Evolutionary conservation across 2,329 filamentous ascomycete genomes (phyloP).

Genomic region (Xenoacremonium recifei): DNA sequence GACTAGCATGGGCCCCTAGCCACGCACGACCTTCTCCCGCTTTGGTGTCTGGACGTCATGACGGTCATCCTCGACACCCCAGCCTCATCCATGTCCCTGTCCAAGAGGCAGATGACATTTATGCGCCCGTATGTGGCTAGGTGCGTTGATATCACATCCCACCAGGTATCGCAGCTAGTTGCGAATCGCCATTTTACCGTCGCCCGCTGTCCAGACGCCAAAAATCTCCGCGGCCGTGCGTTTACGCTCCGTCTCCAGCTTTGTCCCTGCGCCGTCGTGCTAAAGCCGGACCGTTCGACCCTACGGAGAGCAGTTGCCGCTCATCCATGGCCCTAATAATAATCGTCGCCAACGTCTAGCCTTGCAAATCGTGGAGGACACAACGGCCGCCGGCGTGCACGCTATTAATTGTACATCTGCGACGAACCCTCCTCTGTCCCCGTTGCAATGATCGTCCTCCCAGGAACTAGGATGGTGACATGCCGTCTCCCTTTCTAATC

Average conservation of each 20-base stretch:
- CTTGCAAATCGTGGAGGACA: constrained; percentile 15
- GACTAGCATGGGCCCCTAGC: not conserved
- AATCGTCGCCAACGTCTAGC: not conserved
- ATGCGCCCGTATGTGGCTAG: not conserved
- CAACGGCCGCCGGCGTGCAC: constrained; percentile 13
- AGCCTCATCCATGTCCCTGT: constrained; percentile 9
- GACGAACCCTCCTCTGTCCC: constrained; percentile 1
- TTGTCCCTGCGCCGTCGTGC: not conserved
- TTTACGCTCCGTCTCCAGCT: not conserved
- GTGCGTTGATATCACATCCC: constrained; percentile 7
- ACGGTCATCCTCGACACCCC: not conserved
- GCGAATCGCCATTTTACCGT: not conserved
- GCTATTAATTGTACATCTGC: constrained; percentile 1
- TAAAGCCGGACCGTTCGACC: not conserved
- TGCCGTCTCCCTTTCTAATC: constrained; percentile 16
- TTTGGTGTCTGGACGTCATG: not conserved
- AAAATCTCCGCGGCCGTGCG: constrained; percentile 6
- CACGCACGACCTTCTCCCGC: not conserved
- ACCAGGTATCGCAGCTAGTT: not conserved
- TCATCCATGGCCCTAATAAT: not conserved
- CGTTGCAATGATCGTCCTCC: constrained; percentile 13
- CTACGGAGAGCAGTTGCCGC: not conserved
- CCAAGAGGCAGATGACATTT: constrained; percentile 4
- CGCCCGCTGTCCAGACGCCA: no score
- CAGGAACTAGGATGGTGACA: constrained; percentile 9